These are phyloP conservation scores for Trichocomaceae sp. DNA, from an alignment of 2,329 filamentous ascomycete genomes.

Conservation along the genomic window DNA sequence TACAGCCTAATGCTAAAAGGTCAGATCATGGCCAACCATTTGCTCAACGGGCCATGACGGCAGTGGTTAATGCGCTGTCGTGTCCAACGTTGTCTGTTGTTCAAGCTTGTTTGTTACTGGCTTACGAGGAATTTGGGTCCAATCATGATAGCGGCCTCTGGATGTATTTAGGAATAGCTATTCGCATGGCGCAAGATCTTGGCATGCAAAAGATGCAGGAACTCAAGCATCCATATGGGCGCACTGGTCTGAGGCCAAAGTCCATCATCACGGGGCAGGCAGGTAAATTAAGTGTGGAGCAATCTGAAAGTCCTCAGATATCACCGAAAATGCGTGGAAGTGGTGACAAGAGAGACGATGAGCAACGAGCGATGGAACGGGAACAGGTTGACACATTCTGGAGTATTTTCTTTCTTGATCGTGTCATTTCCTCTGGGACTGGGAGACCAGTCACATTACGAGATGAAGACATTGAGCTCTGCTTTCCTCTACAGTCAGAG, in stretches of 20 bases:
- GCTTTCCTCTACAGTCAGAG: constrained; percentile 55
- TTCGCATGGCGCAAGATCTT: constrained; percentile 72
- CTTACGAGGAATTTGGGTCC: constrained; percentile 82
- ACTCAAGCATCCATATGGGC: constrained; percentile 52
- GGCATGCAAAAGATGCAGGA: constrained; percentile 78
- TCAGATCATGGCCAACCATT: constrained; percentile 71
- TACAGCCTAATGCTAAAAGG: constrained; percentile 29
- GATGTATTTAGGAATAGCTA: constrained; percentile 88
- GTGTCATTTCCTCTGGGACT: constrained; percentile 80
- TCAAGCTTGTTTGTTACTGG: constrained; percentile 74
- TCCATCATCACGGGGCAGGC: constrained; percentile 44
- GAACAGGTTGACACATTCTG: constrained; percentile 84
- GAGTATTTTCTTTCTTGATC: constrained; percentile 81
- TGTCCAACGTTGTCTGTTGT: constrained; percentile 78
- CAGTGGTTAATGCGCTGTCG: constrained; percentile 73
- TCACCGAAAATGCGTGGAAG: constrained; percentile 13
- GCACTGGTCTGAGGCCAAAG: constrained; percentile 50
- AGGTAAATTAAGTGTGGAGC: constrained; percentile 38
- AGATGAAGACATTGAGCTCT: constrained; percentile 77
- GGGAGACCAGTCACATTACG: constrained; percentile 76
- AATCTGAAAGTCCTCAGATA: constrained; percentile 38
- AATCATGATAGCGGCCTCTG: constrained; percentile 83
- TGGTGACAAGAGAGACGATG: constrained; percentile 14
- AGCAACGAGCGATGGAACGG: constrained; percentile 59
- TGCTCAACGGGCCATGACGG: constrained; percentile 74